Percentiles rank a stretch among this genome's conserved stretches.
These are phyloP conservation scores for Fusarium piperis DNA, from an alignment of 2,329 filamentous ascomycete genomes.

Conservation along the genomic window DNA sequence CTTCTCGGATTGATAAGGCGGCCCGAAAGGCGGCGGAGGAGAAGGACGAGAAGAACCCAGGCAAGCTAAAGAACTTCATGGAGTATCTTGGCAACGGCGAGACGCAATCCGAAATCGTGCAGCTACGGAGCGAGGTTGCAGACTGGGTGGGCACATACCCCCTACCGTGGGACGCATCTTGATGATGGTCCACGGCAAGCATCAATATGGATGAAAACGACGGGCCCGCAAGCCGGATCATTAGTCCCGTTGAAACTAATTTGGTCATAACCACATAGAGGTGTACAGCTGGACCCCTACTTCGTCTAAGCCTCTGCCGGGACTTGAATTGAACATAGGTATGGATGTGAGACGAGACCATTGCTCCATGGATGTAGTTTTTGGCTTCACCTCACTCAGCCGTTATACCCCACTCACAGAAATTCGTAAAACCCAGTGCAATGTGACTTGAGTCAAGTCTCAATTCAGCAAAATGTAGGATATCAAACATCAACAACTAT, in stretches of 20 bases:
- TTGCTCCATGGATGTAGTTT: not conserved
- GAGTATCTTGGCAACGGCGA: conserved; percentile 75
- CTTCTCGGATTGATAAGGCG: conserved; percentile 77
- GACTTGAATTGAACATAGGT: not conserved
- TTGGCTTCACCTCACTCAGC: not conserved
- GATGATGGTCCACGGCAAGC: conserved; percentile 28
- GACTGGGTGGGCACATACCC: conserved; percentile 81
- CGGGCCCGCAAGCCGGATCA: not conserved
- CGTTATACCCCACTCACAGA: not conserved
- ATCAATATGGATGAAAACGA: not conserved
- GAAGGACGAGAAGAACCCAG: conserved; percentile 71
- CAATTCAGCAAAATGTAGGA: not conserved
- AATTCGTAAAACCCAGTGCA: not conserved
- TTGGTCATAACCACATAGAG: not conserved
- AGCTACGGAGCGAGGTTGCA: conserved; percentile 78
- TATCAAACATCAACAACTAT: conserved; percentile 1
- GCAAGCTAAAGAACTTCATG: conserved; percentile 73
- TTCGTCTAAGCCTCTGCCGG: not conserved
- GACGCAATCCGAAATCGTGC: conserved; percentile 74
- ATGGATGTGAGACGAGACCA: not conserved
- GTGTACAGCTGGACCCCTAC: not conserved
- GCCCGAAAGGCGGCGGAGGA: conserved; percentile 75
- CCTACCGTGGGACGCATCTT: conserved; percentile 69
- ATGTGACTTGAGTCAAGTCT: not conserved
- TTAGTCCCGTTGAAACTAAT: not conserved